Conservation (phyloP, 192 early-diverging fungal species). For the Backusella macrospora region DNA sequence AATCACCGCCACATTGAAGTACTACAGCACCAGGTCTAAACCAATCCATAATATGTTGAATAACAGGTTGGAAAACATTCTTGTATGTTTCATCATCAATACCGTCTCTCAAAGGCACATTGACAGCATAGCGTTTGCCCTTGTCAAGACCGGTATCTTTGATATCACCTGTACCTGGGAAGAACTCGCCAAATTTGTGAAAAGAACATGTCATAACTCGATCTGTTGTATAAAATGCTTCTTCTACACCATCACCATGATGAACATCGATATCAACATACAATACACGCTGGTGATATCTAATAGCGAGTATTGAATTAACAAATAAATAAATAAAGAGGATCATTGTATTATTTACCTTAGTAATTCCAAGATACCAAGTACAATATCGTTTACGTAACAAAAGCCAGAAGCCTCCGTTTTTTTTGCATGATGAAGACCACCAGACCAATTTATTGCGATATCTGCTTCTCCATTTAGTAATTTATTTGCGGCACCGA, state of each 20-base stretch:
- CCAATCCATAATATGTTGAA: conserved; percentile 84
- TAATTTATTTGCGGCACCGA: conserved; percentile 77
- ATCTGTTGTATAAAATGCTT: conserved; percentile 99
- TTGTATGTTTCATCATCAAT: conserved; percentile 91
- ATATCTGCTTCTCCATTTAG: conserved; percentile 61
- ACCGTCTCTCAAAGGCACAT: conserved; percentile 94
- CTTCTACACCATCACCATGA: conserved; percentile 98
- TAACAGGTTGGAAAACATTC: conserved; percentile 86
- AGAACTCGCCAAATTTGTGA: conserved; percentile 98
- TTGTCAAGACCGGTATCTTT: conserved; percentile 90
- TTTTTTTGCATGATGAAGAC: conserved; percentile 83
- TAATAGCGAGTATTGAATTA: conserved; percentile 12
- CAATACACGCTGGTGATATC: conserved; percentile 86
- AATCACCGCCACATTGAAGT: conserved; percentile 97
- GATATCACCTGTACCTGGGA: conserved; percentile 97
- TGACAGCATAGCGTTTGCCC: conserved; percentile 93
- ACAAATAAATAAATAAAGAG: not conserved
- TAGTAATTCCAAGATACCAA: conserved; percentile 86
- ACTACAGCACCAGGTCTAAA: conserved; percentile 92
- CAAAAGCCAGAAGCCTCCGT: conserved; percentile 92
- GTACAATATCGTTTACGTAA: conserved; percentile 95
- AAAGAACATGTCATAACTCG: conserved; percentile 99
- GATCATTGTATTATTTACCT: conserved; percentile 41
- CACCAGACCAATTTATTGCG: conserved; percentile 91
- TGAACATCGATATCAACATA: conserved; percentile 99